These are phyloP conservation scores for Xylaria sp. DNA, from an alignment of 2,329 filamentous ascomycete genomes.

Conservation along the genomic window DNA sequence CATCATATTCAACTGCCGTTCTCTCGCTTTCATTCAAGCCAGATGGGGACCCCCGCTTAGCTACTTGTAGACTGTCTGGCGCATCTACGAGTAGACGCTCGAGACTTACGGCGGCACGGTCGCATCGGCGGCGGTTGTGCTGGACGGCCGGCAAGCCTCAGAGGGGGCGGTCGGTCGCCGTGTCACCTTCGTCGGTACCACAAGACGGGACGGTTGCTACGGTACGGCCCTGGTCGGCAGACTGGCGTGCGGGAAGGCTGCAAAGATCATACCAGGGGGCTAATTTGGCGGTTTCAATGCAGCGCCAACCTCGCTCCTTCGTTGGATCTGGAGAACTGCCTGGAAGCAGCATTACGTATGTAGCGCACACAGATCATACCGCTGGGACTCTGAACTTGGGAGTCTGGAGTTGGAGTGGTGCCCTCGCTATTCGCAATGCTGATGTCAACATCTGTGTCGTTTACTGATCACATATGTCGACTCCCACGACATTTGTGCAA, in stretches of 20 bases:
- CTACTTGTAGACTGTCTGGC: not conserved
- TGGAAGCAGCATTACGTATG: not conserved
- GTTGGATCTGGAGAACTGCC: not conserved
- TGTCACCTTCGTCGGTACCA: not conserved
- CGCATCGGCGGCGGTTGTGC: not conserved
- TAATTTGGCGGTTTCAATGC: not conserved
- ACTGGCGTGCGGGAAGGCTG: not conserved
- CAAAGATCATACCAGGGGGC: not conserved
- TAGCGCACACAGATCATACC: not conserved
- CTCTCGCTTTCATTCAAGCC: not conserved
- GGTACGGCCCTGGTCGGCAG: not conserved
- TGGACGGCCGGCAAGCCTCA: not conserved
- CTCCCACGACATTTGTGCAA: not conserved
- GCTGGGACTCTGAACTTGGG: no score
- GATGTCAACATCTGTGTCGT: not conserved
- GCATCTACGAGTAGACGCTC: not conserved
- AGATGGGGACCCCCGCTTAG: not conserved
- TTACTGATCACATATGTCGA: not conserved
- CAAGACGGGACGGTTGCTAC: not conserved
- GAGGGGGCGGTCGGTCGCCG: not conserved
- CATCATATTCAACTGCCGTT: not conserved
- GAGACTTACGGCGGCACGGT: not conserved
- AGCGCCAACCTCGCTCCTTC: not conserved
- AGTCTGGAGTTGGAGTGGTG: not conserved
- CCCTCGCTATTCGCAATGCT: not conserved